phyloP scores from a whole-genome alignment of 1,284 basidiomycete species.

The Irpex sp. region DNA sequence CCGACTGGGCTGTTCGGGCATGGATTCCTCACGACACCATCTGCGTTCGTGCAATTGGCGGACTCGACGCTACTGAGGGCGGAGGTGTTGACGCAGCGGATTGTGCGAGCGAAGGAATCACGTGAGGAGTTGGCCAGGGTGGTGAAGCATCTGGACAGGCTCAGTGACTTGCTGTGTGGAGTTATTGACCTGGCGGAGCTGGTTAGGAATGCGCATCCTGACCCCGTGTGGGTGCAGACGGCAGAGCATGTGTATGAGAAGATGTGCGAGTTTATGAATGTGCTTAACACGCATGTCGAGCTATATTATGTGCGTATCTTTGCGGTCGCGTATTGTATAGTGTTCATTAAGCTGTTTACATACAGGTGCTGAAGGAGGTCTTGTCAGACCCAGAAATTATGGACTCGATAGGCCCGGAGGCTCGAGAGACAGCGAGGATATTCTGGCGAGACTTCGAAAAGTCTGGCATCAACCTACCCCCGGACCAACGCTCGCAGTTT shows the following conservation, averaged over 20 bases:
- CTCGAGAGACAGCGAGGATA: conserved; percentile 82
- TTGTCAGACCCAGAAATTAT: conserved; percentile 60
- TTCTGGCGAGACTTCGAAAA: conserved; percentile 98
- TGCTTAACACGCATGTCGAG: conserved; percentile 92
- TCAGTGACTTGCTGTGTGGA: conserved; percentile 93
- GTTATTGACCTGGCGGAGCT: conserved; percentile 97
- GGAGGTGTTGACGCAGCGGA: conserved; percentile 70
- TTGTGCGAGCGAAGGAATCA: conserved; percentile 62
- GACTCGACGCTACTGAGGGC: conserved; percentile 73
- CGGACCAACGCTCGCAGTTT: conserved; percentile 74
- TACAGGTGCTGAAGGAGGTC: conserved; percentile 63
- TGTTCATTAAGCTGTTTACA: neutral
- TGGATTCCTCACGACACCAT: conserved; percentile 54
- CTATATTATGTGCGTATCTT: conserved; percentile 73
- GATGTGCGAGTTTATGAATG: conserved; percentile 96
- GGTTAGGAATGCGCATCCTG: conserved; percentile 91
- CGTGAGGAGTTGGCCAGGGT: conserved; percentile 74
- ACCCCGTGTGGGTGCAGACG: conserved; percentile 76
- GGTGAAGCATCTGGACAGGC: conserved; percentile 91
- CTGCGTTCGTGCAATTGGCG: conserved; percentile 60
- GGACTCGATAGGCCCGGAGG: conserved; percentile 61
- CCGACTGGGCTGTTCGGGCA: conserved; percentile 76
- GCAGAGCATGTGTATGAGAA: conserved; percentile 89
- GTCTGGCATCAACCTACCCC: conserved; percentile 90
- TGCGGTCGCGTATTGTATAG: conserved; percentile 5